phyloP scores from a whole-genome alignment of 768 basidiomycete species.

The Tylopilus rubrobrunneus region DNA sequence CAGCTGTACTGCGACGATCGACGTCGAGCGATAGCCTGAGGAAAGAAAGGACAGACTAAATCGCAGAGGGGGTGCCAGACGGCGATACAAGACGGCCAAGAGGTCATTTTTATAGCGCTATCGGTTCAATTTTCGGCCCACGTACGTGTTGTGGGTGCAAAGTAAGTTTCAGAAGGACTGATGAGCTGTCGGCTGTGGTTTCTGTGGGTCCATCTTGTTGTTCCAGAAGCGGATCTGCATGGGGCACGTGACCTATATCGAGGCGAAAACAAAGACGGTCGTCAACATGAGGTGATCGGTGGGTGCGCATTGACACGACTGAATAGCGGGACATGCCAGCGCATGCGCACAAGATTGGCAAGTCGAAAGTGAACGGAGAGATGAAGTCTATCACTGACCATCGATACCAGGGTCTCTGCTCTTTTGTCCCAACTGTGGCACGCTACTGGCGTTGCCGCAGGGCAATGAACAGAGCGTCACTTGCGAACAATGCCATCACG shows the following conservation, averaged over 20 bases:
- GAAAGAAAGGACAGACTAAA: neutral
- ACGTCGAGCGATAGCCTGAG: neutral
- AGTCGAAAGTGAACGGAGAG: constrained; percentile 10
- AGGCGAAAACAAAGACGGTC: constrained; percentile 8
- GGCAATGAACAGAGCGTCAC: constrained; percentile 68
- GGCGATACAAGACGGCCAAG: neutral
- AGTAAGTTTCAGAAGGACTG: neutral
- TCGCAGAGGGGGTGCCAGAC: constrained; percentile 15
- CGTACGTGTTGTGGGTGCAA: constrained; percentile 12
- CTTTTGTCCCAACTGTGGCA: constrained; percentile 93
- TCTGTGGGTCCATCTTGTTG: constrained; percentile 20
- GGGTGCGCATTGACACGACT: constrained; percentile 9
- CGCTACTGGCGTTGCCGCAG: constrained; percentile 76
- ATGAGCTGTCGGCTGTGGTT: neutral
- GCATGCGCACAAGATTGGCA: constrained; percentile 49
- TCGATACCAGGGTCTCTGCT: constrained; percentile 70
- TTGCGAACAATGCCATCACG: constrained; percentile 86
- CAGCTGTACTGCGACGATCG: constrained; percentile 1
- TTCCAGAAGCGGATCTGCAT: constrained; percentile 21
- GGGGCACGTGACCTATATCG: constrained; percentile 18
- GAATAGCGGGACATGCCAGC: constrained; percentile 16
- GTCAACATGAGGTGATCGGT: constrained; percentile 7
- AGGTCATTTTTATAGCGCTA: constrained; percentile 17
- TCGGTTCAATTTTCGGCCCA: neutral
- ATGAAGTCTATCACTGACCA: neutral